These are phyloP conservation scores for Fonsecaea nubica DNA, from an alignment of 2,329 filamentous ascomycete species.

Conservation along the genomic window DNA sequence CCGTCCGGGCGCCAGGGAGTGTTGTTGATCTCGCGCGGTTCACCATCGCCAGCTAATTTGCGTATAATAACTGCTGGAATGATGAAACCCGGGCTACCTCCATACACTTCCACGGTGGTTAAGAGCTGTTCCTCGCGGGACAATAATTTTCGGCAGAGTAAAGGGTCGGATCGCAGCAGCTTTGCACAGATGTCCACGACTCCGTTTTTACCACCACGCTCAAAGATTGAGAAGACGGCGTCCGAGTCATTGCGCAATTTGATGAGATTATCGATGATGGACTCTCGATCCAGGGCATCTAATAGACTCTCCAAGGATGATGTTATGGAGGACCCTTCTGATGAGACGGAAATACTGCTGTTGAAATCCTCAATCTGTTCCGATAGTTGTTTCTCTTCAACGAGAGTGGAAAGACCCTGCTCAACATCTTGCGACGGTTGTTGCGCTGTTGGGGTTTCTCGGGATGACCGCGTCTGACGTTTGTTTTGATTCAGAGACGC, in stretches of 20 bases:
- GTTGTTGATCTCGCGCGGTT: slow-evolving; percentile 32
- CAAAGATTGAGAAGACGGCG: slow-evolving; percentile 26
- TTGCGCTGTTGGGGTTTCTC: slow-evolving; percentile 22
- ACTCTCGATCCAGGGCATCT: slow-evolving; percentile 28
- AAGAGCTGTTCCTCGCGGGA: slow-evolving; percentile 40
- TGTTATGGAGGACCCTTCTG: slow-evolving; percentile 5
- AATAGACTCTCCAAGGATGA: slow-evolving; percentile 22
- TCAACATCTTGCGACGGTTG: slow-evolving; percentile 24
- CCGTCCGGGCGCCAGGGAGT: slow-evolving; percentile 46
- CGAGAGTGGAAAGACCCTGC: slow-evolving; percentile 18
- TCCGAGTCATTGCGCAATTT: slow-evolving; percentile 29
- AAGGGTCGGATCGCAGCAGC: slow-evolving; percentile 10
- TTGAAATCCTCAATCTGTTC: slow-evolving; percentile 8
- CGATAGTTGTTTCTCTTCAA: slow-evolving; percentile 17
- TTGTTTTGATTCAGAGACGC: slow-evolving; percentile 16
- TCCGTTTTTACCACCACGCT: slow-evolving; percentile 2
- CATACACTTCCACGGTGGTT: slow-evolving; percentile 42
- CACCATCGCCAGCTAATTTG: slow-evolving; percentile 43
- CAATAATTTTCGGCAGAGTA: slow-evolving; percentile 40
- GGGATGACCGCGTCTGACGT: slow-evolving; percentile 22
- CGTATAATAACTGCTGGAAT: slow-evolving; percentile 43
- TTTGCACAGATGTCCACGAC: slow-evolving; percentile 11
- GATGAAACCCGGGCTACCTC: slow-evolving; percentile 46
- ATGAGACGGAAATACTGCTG: slow-evolving; percentile 3
- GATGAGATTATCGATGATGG: slow-evolving; percentile 32